These are phyloP conservation scores for Iodosphaeria phyllophila DNA, from an alignment of 2,329 filamentous ascomycete species.

Conservation along the genomic window DNA sequence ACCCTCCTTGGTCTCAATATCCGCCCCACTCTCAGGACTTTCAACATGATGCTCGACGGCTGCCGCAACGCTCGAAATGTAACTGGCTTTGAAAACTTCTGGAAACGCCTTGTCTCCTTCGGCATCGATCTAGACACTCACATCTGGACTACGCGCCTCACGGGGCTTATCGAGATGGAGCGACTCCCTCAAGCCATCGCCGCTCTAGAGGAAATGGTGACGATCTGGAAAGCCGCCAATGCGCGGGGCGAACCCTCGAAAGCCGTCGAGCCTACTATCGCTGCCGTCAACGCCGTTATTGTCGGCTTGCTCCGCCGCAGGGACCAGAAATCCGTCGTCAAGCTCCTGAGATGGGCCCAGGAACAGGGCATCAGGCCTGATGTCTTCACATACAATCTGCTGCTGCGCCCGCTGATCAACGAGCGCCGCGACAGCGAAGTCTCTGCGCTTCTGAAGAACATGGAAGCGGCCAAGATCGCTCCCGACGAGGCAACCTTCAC, in stretches of 20 bases:
- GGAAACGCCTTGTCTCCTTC: slow-evolving; percentile 40
- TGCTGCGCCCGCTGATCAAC: slow-evolving; percentile 42
- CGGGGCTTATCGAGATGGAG: slow-evolving; percentile 39
- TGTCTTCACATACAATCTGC: slow-evolving; percentile 45
- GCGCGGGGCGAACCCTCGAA: too few species aligned
- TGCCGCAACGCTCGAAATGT: slow-evolving; percentile 41
- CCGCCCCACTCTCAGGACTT: slow-evolving; percentile 43
- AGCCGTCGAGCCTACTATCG: slow-evolving; percentile 32
- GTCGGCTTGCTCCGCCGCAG: slow-evolving; percentile 35
- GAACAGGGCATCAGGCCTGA: slow-evolving; percentile 35
- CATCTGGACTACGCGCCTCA: slow-evolving; percentile 55
- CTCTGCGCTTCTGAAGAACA: slow-evolving; percentile 33
- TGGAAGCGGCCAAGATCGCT: slow-evolving; percentile 34
- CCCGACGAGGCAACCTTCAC: slow-evolving; percentile 56
- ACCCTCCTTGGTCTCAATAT: slow-evolving; percentile 22
- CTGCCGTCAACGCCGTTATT: slow-evolving; percentile 52
- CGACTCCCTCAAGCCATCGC: slow-evolving; percentile 35
- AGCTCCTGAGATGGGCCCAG: slow-evolving; percentile 40
- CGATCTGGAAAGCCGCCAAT: slow-evolving; percentile 30
- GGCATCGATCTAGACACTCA: slow-evolving; percentile 40
- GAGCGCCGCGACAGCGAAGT: slow-evolving; percentile 27
- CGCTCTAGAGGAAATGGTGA: slow-evolving; percentile 48
- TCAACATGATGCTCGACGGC: slow-evolving; percentile 56
- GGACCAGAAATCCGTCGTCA: slow-evolving; percentile 27
- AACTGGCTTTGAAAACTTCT: slow-evolving; percentile 44